Evolutionary conservation across 2,329 filamentous ascomycete genomes (phyloP).

Genomic region (Coleophoma cylindrospora): DNA sequence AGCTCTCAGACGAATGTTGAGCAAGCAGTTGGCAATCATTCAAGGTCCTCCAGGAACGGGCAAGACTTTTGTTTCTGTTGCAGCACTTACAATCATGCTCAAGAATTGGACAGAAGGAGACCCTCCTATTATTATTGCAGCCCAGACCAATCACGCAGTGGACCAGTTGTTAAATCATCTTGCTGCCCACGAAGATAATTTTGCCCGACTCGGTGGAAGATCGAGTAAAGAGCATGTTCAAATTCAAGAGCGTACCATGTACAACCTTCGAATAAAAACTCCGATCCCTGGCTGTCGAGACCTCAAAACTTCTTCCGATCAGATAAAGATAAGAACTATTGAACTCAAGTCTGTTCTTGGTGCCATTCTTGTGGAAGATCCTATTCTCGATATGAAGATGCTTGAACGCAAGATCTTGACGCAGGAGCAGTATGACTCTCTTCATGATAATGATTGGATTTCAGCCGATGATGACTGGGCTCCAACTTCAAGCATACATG

Average conservation of each 20-base stretch:
- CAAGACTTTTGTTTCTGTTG: constrained; percentile 79
- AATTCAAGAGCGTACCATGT: constrained; percentile 64
- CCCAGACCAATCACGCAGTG: constrained; percentile 86
- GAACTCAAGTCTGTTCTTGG: constrained; percentile 5
- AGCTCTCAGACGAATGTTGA: constrained; percentile 66
- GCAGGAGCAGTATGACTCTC: constrained; percentile 55
- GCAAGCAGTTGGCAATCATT: constrained; percentile 66
- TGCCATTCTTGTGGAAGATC: constrained; percentile 33
- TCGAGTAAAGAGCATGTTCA: constrained; percentile 40
- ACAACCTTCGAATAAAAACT: constrained; percentile 46
- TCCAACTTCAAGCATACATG: neutral
- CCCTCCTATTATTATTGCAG: constrained; percentile 71
- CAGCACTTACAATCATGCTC: constrained; percentile 62
- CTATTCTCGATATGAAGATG: constrained; percentile 52
- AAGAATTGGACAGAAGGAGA: constrained; percentile 49
- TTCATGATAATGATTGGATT: constrained; percentile 41
- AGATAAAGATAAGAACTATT: neutral
- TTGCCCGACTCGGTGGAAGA: constrained; percentile 49
- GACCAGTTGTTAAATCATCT: constrained; percentile 65
- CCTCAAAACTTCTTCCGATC: constrained; percentile 2
- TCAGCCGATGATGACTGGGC: constrained; percentile 5
- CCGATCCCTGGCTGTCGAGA: constrained; percentile 9
- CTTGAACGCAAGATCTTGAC: constrained; percentile 52
- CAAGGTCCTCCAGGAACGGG: constrained; percentile 72
- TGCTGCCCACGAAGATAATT: constrained; percentile 48